A percentile compares a stretch with the other conserved stretches of the same genome.
Conservation (phyloP, 768 basidiomycete species). For the Austroboletus festivus region DNA sequence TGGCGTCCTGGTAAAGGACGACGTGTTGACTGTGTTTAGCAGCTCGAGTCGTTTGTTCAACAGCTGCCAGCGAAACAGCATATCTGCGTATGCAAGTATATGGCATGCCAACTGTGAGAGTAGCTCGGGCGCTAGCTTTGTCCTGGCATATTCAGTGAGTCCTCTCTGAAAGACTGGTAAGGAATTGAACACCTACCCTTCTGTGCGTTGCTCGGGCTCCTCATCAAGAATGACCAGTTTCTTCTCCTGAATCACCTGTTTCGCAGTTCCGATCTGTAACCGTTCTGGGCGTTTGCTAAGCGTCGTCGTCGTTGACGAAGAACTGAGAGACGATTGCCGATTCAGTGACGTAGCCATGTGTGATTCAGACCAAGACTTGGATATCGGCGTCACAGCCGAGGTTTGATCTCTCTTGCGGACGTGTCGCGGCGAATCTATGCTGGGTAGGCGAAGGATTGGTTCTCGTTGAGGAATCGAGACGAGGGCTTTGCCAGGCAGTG, state of each 20-base stretch:
- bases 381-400: constrained; percentile 32
- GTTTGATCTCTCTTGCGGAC: constrained; percentile 27
- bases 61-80: constrained; percentile 71
- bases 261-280: constrained; percentile 38
- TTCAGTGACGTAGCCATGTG: constrained; percentile 26
- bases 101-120: constrained; percentile 50
- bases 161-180: background rate
- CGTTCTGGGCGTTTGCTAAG: constrained; percentile 41
- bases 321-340: constrained; percentile 40
- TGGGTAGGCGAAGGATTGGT: constrained; percentile 19
- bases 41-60: constrained; percentile 70
- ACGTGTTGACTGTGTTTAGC: constrained; percentile 55
- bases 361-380: constrained; percentile 59
- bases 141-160: constrained; percentile 4
- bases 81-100: constrained; percentile 69
- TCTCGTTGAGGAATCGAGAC: constrained; percentile 25
- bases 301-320: constrained; percentile 39
- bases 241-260: constrained; percentile 32
- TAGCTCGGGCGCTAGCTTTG: constrained; percentile 18
- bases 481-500: constrained; percentile 19
- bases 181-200: constrained; percentile 7
- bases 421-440: constrained; percentile 29
- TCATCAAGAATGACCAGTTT: constrained; percentile 37
- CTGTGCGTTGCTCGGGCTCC: constrained; percentile 11
- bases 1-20: constrained; percentile 18